Conservation (phyloP, 2,329 filamentous ascomycete genomes). For the Blumeria graminis region DNA sequence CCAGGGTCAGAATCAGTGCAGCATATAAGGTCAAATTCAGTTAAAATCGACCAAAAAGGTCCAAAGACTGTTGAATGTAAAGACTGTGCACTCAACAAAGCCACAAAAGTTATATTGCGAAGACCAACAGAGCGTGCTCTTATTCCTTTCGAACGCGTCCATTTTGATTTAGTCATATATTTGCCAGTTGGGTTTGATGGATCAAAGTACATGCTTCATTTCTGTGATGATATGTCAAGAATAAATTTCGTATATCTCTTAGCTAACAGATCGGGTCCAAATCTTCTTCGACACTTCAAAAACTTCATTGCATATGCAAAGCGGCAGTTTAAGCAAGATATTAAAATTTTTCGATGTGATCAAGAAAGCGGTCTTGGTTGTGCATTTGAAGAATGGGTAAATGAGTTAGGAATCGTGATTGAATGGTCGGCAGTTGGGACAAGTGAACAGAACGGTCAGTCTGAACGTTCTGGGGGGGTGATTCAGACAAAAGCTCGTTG, state of each 20-base stretch:
- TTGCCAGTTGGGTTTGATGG: not conserved
- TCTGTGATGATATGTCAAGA: not conserved
- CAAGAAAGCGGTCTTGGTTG: not conserved
- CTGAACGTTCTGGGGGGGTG: not conserved
- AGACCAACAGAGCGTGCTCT: not conserved
- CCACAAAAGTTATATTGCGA: too few species aligned
- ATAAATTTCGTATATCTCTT: not conserved
- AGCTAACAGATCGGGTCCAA: not conserved
- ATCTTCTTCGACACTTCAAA: not conserved
- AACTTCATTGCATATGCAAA: not conserved
- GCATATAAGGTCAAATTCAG: not conserved
- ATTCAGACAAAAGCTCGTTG: not conserved
- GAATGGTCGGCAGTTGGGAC: not conserved
- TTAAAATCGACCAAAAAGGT: not conserved
- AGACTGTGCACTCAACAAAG: too few species aligned
- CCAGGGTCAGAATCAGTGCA: not conserved
- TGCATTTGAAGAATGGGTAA: not conserved
- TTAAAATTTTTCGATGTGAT: not conserved
- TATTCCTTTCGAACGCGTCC: not conserved
- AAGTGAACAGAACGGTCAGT: not conserved
- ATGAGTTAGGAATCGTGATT: not conserved
- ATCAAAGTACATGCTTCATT: not conserved
- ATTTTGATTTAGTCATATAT: not conserved
- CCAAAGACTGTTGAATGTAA: not conserved
- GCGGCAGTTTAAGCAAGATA: not conserved